Conservation (phyloP, 2,329 filamentous ascomycete genomes). For the Apiospora kogelbergensis region DNA sequence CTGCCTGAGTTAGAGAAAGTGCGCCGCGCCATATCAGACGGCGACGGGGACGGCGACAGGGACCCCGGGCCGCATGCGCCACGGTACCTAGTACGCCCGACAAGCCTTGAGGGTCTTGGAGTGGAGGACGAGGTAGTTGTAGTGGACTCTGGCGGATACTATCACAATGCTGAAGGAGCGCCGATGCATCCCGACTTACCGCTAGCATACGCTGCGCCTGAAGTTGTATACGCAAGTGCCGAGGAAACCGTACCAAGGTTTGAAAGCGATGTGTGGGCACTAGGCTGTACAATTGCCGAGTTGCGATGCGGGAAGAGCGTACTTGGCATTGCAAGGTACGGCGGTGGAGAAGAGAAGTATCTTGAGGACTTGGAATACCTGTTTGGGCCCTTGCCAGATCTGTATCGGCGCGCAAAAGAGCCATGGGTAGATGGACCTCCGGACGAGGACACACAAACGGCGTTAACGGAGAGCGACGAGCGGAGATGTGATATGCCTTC, state of each 20-base stretch:
- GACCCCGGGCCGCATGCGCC: neutral
- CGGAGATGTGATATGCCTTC: neutral
- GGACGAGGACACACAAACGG: neutral
- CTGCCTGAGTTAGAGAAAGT: constrained; percentile 1
- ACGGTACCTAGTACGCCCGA: neutral
- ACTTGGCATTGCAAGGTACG: neutral
- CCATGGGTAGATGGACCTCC: neutral
- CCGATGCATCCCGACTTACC: neutral
- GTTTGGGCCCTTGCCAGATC: neutral
- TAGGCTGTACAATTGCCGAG: neutral
- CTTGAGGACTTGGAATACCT: constrained; percentile 4
- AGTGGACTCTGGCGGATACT: neutral
- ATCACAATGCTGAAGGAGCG: neutral
- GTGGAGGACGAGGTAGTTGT: neutral
- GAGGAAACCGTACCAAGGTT: neutral
- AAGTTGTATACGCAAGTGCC: neutral
- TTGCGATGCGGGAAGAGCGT: neutral
- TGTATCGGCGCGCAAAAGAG: neutral
- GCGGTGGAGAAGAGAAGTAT: neutral
- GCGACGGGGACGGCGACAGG: neutral
- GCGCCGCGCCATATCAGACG: neutral
- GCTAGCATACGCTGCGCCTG: neutral
- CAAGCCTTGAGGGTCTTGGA: neutral
- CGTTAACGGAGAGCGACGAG: neutral
- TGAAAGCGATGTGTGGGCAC: neutral